Base-by-base conservation (phyloP, 805 yeast genomes). In the Kluyveromyces dobzhanskii region DNA sequence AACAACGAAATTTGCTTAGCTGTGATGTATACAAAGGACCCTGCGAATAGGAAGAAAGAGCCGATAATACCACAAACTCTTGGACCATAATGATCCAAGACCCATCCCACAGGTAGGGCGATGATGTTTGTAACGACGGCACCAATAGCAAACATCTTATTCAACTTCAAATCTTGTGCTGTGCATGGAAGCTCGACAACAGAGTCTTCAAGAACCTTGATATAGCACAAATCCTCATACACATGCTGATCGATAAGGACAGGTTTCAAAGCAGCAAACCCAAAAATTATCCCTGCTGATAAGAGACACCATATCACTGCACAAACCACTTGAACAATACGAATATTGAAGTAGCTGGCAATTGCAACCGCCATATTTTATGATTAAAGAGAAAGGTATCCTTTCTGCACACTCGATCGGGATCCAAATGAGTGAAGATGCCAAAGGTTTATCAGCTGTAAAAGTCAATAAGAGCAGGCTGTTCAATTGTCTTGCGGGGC, bases 251-350 rank as follows among this genome's bases (percentile, higher is more conserved):
- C 57, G 14, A 86, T 71, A 32, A 90, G 63, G 9, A 88, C 75
- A 4, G 94, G 94, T 55, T 90, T 90, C 39, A 88, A 65, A 3
- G 97, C 97, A 17, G 97, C 96, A 65, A 88, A 88, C 3, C 97
- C 97, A 68, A 88, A 88, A 11, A 88, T 79, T 1, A 94, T 86
- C 4, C 97, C 97, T 0, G 95, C 96, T 0, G 95, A 86, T 28
- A 85, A 67, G 11, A 88, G 64, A 63, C 97, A 90, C 95, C 95
- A 88, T 0, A 69, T 40, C 13, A 85, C 73, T 21, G 96, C 88
- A 61, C 95, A 84, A 2, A 54, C 35, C 9, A 84, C 71, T 56
- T 86, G 94, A 2, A 69, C 30, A 41, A 8, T 11, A 21, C 32
- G 37, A 4, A 40, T 29, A 21, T 27, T n/a, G n/a, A 27, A 27